Conservation (phyloP, 768 basidiomycete species). For the Hortiboletus flavorubellus region DNA sequence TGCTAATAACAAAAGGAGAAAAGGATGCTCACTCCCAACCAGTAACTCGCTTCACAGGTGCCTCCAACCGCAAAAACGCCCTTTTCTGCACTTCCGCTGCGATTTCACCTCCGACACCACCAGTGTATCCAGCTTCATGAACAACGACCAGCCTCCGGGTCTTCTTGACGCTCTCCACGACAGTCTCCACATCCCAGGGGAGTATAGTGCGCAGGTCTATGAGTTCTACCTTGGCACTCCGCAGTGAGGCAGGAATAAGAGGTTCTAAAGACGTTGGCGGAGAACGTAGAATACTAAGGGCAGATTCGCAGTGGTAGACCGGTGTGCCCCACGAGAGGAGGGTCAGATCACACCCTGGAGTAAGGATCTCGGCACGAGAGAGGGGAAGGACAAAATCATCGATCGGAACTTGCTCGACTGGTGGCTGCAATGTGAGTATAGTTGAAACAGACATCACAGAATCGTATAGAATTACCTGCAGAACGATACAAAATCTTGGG, state of each 20-base stretch:
- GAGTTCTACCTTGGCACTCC: conserved; percentile 75
- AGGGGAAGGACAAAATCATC: conserved; percentile 87
- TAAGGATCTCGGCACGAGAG: conserved; percentile 73
- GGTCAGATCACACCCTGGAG: conserved; percentile 79
- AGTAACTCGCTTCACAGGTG: conserved; percentile 81
- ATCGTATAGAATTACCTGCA: conserved; percentile 45
- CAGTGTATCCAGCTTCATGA: conserved; percentile 87
- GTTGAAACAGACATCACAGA: background rate
- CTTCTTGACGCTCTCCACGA: conserved; percentile 78
- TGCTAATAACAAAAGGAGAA: background rate
- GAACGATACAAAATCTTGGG: conserved; percentile 93
- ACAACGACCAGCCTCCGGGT: conserved; percentile 87
- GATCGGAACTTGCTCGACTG: conserved; percentile 89
- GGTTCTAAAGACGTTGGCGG: conserved; percentile 62
- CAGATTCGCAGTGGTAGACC: conserved; percentile 84
- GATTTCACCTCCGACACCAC: conserved; percentile 88
- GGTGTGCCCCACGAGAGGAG: conserved; percentile 93
- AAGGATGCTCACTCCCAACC: conserved; percentile 85
- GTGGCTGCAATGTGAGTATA: conserved; percentile 1
- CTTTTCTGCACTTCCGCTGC: conserved; percentile 87
- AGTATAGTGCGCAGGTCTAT: conserved; percentile 88
- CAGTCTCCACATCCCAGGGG: conserved; percentile 82
- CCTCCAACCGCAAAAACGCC: conserved; percentile 84
- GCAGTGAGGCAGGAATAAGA: conserved; percentile 62
- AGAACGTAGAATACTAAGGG: conserved; percentile 65